Evolutionary conservation across 306 rosid genomes (phyloP).

Genomic region (Inga laurina): DNA sequence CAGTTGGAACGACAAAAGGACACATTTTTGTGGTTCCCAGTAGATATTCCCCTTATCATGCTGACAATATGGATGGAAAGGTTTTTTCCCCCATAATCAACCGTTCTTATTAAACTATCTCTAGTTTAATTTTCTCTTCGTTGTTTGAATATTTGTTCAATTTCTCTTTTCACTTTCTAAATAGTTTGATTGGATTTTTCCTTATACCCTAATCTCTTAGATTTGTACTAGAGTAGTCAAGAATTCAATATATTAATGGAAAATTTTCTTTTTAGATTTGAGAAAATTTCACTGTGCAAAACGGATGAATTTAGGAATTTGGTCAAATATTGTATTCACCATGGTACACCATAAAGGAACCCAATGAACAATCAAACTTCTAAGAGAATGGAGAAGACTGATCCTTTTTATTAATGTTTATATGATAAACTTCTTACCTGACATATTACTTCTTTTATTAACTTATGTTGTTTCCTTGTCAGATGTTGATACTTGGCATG

Average conservation of each 20-base stretch:
- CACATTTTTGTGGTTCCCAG: constrained; percentile 70
- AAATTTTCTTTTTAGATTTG: neutral
- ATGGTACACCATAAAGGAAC: constrained; percentile 1
- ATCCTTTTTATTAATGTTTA: constrained; percentile 21
- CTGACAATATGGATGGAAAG: constrained; percentile 82
- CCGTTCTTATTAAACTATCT: constrained; percentile 13
- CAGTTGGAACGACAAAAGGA: constrained; percentile 92
- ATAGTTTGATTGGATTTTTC: constrained; percentile 24
- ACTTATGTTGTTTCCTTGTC: constrained; percentile 36
- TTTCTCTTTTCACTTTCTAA: constrained; percentile 13
- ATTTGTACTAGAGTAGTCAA: constrained; percentile 10
- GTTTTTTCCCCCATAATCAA: constrained; percentile 37
- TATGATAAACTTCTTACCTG: constrained; percentile 30
- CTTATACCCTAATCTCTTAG: constrained; percentile 16
- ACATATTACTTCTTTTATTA: constrained; percentile 30
- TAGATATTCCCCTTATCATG: constrained; percentile 77
- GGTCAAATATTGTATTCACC: neutral
- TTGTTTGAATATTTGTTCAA: constrained; percentile 27
- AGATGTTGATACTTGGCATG: constrained; percentile 80
- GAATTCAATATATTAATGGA: constrained; percentile 23
- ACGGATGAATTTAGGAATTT: constrained; percentile 6
- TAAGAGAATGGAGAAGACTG: constrained; percentile 14
- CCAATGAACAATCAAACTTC: constrained; percentile 18
- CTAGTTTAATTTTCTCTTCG: constrained; percentile 19
- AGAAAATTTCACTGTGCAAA: neutral